A percentile compares a stretch with the other conserved stretches of the same genome.
Conservation (phyloP, 805 yeast species). For the Metschnikowia lochheadii region DNA sequence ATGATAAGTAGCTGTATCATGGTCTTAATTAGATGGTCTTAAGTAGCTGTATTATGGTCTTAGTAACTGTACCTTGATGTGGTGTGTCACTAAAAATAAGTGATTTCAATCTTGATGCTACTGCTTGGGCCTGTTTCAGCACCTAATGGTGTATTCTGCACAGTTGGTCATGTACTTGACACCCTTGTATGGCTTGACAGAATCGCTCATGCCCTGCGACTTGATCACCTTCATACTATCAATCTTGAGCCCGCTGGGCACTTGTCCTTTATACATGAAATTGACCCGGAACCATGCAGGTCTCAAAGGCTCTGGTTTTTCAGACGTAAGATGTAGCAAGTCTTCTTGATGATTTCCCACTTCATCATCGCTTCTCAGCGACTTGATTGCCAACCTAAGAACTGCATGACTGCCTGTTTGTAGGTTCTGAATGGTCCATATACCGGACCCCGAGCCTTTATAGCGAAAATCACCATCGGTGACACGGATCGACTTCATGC, state of each 20-base stretch:
- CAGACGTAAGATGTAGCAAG: background rate
- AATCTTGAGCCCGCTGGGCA: constrained; percentile 74
- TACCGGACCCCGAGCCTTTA: constrained; percentile 48
- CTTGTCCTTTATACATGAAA: constrained; percentile 60
- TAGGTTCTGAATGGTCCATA: constrained; percentile 60
- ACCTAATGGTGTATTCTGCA: constrained; percentile 52
- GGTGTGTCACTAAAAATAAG: too few species aligned
- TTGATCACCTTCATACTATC: constrained; percentile 56
- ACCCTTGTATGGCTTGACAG: constrained; percentile 81
- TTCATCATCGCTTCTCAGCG: background rate
- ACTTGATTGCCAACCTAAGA: constrained; percentile 52
- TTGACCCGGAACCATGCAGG: constrained; percentile 44
- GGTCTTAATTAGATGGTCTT: too few species aligned
- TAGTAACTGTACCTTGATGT: too few species aligned
- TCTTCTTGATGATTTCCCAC: background rate
- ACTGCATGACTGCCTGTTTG: constrained; percentile 65
- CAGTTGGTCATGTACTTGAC: constrained; percentile 74
- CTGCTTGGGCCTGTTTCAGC: background rate
- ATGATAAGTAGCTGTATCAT: too few species aligned
- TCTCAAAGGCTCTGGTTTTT: constrained; percentile 6
- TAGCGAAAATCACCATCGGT: constrained; percentile 76
- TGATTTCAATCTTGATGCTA: too few species aligned
- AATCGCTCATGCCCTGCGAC: constrained; percentile 54
- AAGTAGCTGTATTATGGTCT: too few species aligned
- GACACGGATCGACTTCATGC: constrained; percentile 54